Evolutionary conservation across 345 rosid species (phyloP), one percentile per base, ranked within the genome.

Genomic region (Rubroshorea leprosula): DNA sequence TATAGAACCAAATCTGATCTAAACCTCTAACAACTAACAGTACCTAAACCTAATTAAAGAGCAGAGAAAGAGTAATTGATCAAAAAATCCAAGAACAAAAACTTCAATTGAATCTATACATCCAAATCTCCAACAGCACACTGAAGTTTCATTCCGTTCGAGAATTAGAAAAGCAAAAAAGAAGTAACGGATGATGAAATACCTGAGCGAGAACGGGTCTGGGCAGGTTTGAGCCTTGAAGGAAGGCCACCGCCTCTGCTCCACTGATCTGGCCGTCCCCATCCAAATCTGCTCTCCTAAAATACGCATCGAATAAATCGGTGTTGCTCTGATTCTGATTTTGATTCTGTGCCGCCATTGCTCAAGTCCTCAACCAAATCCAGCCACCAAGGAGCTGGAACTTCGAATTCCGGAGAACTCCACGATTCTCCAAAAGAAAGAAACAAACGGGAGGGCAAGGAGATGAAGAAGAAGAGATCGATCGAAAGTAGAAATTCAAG

Each of bases 201-300:
- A 93, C 99, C 99, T 87, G 95, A 62, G 99, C 94, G 57, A 89
- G 97, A 66, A 89, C 88, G 47, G 63, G 80, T 69, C 80, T 87
- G 72, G 96, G 87, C 69, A 93, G 78, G 74, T 89, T 83, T 55
- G 92, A 79, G 58, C 88, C 94, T 64, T 87, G 97, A 62, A 85
- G 87, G 87, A 93, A 93, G 68, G 80, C 86, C 50, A 89, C 99
- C 46, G 97, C 96, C 76, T 93, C 99, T 64, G 85, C 86, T 59
- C 99, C 97, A 64, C 97, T 89, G 76, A 93, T 93, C 76, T 87
- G 96, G 65, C 99, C 96, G 65, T 93, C 99, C 41, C 95, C 88
- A 55, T 93, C 99, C 83, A 87, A 84, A 90, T 93, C 99, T 58
- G 99, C 99, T 41, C 84, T 78, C 68, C 74, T 71, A 69, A 89